Percentiles rank a stretch among this genome's conserved stretches.
Conservation (phyloP, 148 eudicot genomes). For the Amaranthus hypochondriacus region DNA sequence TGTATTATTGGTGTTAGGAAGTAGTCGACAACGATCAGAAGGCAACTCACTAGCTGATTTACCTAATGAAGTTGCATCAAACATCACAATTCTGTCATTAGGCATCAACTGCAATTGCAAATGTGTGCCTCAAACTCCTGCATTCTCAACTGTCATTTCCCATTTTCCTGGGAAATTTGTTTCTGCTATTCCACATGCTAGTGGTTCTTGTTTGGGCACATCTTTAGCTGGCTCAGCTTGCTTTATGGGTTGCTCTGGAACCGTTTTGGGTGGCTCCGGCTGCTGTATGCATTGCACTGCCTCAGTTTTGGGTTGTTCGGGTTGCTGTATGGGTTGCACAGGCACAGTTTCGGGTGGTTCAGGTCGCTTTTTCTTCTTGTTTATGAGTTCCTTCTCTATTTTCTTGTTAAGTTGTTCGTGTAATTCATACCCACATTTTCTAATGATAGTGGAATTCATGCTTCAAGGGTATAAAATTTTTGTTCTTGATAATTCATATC, state of each 20-base stretch:
- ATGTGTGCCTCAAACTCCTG: slow-evolving; percentile 85
- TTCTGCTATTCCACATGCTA: slow-evolving; percentile 8
- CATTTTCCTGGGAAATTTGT: slow-evolving; percentile 40
- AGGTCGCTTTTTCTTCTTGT: neutral
- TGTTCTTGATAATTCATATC: neutral
- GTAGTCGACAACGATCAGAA: slow-evolving; percentile 26
- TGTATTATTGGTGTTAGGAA: slow-evolving; percentile 13
- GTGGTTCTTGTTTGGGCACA: neutral
- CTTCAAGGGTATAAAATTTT: neutral
- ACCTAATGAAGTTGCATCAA: slow-evolving; percentile 57
- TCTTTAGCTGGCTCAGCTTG: neutral
- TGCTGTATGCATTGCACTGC: too few species aligned
- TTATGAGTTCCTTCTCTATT: too few species aligned
- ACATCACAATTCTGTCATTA: slow-evolving; percentile 52
- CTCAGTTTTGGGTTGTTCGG: too few species aligned
- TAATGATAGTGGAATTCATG: too few species aligned
- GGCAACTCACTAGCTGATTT: slow-evolving; percentile 33
- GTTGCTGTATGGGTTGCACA: too few species aligned
- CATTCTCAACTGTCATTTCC: slow-evolving; percentile 30
- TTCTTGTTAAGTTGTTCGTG: neutral
- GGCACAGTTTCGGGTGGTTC: too few species aligned
- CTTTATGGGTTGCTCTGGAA: neutral
- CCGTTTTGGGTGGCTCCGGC: too few species aligned
- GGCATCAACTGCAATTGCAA: slow-evolving; percentile 79
- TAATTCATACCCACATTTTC: too few species aligned